Base-by-base conservation (phyloP, 1,284 basidiomycete species). In the Apiotrichum brassicae region DNA sequence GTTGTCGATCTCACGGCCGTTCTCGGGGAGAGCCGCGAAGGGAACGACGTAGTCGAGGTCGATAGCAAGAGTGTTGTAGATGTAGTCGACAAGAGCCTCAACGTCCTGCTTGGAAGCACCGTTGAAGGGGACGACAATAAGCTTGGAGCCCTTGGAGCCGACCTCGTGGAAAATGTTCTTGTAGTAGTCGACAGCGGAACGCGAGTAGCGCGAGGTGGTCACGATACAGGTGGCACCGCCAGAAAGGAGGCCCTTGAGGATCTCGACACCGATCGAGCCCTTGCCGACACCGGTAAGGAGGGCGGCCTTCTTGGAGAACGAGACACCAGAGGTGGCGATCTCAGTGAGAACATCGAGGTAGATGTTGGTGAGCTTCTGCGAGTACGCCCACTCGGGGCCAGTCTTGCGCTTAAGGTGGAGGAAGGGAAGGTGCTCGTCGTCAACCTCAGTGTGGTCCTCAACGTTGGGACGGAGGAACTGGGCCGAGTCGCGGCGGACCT, bases 91-190 rank as follows among this genome's bases (percentile, higher is more conserved):
- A 48, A 98, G 82, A 11, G 91, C 89, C 68, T 98, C 93, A 35
- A 94, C 88, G 64, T 98, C 95, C 73, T 97, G 93, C 76, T 89
- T 93, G 13, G 94, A 97, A 19, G 72, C 73, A 74, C 95, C 93
- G 70, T 98, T 98, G 83, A 97, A 97, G 30, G 94, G 94, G 25
- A 98, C 93, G 40, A 98, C 93, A 16, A 92, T 94, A 45, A 98
- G 80, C 34, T 91, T 88, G 33, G 94, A 94, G 25, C 92, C 94
- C 59, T 90, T 86, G 63, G 89, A 90, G 36, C 94, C 94, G 64
- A 86, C 86, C 61, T 87, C 85, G 74, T 98, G 94, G 82, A 89
- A 98, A 75, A 98, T 94, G 50, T 84, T 85, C 74, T 98, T 94
- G 76, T 98, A 98, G 76, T 94, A 98, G 75, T 97, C 93, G 57